Evolutionary conservation across 768 basidiomycete species (phyloP).

Genomic region (Artomyces pyxidatus): DNA sequence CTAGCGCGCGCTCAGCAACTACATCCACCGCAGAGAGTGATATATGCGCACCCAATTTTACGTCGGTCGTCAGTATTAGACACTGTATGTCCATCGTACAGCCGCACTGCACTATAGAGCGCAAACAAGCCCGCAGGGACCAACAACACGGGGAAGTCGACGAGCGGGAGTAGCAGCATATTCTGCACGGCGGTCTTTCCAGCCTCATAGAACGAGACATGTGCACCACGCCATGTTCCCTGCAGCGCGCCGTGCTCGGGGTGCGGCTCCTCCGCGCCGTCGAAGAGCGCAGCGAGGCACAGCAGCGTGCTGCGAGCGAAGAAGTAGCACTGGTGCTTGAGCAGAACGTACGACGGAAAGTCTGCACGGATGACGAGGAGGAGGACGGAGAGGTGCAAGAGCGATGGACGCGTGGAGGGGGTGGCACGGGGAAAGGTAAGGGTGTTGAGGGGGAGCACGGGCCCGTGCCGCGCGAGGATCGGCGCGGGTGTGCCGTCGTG

Average conservation of each 20-base stretch:
- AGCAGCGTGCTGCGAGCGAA: slow-evolving; percentile 13
- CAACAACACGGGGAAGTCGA: slow-evolving; percentile 9
- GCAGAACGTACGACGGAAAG: slow-evolving; percentile 15
- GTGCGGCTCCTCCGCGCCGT: slow-evolving; percentile 1
- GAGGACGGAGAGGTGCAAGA: slow-evolving; percentile 13
- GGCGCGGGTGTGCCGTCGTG: slow-evolving; percentile 11
- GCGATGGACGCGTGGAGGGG: slow-evolving; percentile 2
- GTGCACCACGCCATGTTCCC: slow-evolving; percentile 15
- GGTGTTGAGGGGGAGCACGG: slow-evolving; percentile 7
- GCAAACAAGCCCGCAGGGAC: slow-evolving; percentile 16
- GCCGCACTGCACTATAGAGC: slow-evolving; percentile 9
- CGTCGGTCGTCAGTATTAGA: slow-evolving; percentile 4
- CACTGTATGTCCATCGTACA: slow-evolving; percentile 13
- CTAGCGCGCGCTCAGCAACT: neutral
- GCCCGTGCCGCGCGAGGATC: slow-evolving; percentile 7
- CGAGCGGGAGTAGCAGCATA: slow-evolving; percentile 13
- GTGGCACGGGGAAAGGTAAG: slow-evolving; percentile 6
- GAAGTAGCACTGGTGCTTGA: slow-evolving; percentile 16
- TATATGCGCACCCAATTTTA: slow-evolving; percentile 10
- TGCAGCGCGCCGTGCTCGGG: slow-evolving; percentile 2
- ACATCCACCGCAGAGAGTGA: neutral
- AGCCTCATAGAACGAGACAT: slow-evolving; percentile 14
- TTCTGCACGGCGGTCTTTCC: slow-evolving; percentile 13
- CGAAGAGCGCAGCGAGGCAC: slow-evolving; percentile 6
- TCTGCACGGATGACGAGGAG: slow-evolving; percentile 10